These are phyloP conservation scores for Magnusiomyces sp. DNA, from an alignment of 1,139 yeast genomes.

Conservation along the genomic window DNA sequence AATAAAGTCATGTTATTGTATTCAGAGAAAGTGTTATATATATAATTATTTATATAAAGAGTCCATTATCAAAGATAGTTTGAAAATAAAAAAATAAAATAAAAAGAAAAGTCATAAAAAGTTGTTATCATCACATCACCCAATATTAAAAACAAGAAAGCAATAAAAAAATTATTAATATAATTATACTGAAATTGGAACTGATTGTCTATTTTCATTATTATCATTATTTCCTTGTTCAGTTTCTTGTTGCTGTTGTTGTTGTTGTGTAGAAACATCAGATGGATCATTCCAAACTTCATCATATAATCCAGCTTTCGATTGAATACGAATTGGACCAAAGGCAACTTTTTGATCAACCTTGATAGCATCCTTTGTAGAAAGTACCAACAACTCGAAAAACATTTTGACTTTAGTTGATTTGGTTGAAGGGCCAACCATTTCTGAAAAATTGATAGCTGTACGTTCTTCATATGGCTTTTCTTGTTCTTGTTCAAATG, in stretches of 20 bases:
- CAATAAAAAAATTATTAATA: too few species aligned
- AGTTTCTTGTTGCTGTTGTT: not conserved
- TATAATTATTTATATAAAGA: too few species aligned
- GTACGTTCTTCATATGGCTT: not conserved
- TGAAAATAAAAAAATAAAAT: too few species aligned
- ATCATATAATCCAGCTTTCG: constrained; percentile 44
- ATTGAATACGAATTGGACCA: constrained; percentile 47
- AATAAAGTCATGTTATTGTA: too few species aligned
- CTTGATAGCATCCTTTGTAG: constrained; percentile 64
- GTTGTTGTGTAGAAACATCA: not conserved
- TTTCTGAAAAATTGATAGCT: constrained; percentile 16
- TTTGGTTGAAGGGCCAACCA: constrained; percentile 14
- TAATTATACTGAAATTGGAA: too few species aligned
- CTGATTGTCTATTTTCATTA: too few species aligned
- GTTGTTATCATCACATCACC: too few species aligned
- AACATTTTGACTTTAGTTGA: constrained; percentile 44
- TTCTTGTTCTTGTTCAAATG: not conserved
- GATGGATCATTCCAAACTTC: constrained; percentile 17
- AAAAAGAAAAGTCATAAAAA: too few species aligned
- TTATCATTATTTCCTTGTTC: not conserved
- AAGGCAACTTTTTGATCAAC: constrained; percentile 55
- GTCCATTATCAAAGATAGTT: too few species aligned
- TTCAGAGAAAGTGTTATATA: too few species aligned
- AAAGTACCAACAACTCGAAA: constrained; percentile 75
- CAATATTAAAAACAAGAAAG: too few species aligned